Evolutionary conservation across 192 early-diverging fungal genomes (phyloP), one percentile per base, ranked within the genome.

Genomic region (Coemansia umbellata): DNA sequence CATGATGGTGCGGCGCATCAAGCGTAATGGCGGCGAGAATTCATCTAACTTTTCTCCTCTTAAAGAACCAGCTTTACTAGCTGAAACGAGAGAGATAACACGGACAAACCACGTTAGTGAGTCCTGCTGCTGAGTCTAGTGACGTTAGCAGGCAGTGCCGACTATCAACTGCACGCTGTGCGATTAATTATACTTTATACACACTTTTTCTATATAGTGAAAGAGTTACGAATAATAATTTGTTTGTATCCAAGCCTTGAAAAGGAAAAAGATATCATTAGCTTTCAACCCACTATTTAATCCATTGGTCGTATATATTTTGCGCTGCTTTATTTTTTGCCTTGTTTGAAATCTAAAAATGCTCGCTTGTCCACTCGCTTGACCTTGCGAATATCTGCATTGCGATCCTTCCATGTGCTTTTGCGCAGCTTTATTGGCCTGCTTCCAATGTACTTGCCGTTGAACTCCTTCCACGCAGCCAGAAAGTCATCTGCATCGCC

Each of bases 391-490:
- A 82, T 81, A 50, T 93, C 90, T 1, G 85, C 82, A 61, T 87
- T 93, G 41, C 93, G 84, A 26, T 95, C 91, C 47, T 91, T 87
- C 93, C 93, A 95, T 22, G 70, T 91, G 53, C 91, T 93, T 61
- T 95, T 95, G 28, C 91, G 83, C 32, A 98, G 81, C 59, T 91
- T 94, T 52, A 98, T 92, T 3, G 95, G 95, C 37, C 93, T 70
- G 55, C 90, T 93, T 24, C 95, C 95, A 4, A 98, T 87, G 66
- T 95, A 98, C 74, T 98, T 97, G 36, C 93, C 93, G 66, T 98
- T 89, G 86, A 95, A 94, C 77, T 98, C 93, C 47, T 81, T 87
- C 90, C 91, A 88, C 5, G 95, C 95, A 24, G 82, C 84, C 13
- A 93, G 84, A 79, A 91, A 98, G 67, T 94, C 95, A 63, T 91